Conservation (phyloP, 163 green algal genomes). For the Coccomyxa subellipsoidea region DNA sequence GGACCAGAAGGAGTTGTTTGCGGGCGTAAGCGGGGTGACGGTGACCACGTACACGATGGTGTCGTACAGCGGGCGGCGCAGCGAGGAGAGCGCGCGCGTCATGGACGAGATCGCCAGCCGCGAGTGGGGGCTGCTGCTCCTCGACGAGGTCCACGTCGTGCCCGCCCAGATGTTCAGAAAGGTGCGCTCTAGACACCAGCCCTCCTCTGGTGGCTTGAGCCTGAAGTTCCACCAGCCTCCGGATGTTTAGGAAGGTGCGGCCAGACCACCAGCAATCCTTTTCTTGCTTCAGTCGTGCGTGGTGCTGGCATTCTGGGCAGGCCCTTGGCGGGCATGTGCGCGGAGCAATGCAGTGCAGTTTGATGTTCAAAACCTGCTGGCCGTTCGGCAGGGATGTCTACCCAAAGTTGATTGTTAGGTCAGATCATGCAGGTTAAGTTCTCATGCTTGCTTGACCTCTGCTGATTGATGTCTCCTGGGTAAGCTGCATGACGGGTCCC, state of each 20-base stretch:
- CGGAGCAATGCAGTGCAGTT: no score
- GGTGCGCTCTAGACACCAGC: constrained; percentile 35
- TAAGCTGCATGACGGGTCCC: background rate
- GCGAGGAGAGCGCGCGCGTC: constrained; percentile 66
- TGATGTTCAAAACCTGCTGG: no score
- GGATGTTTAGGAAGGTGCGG: no score
- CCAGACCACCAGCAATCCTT: no score
- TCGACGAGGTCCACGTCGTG: constrained; percentile 98
- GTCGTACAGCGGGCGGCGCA: constrained; percentile 74
- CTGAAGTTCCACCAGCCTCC: background rate
- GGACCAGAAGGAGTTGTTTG: constrained; percentile 79
- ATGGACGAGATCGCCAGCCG: constrained; percentile 78
- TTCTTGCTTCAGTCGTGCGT: no score
- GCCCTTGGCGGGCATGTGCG: no score
- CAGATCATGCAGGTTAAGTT: no score
- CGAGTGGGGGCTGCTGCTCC: constrained; percentile 96
- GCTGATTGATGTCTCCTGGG: background rate
- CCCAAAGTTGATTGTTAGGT: no score
- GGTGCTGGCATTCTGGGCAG: no score
- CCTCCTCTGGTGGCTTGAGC: background rate
- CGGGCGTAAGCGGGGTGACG: constrained; percentile 55
- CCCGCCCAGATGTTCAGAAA: constrained; percentile 94
- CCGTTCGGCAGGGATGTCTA: no score
- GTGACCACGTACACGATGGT: constrained; percentile 99
- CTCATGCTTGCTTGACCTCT: background rate